Percentiles rank a stretch among this genome's conserved stretches.
phyloP scores from a whole-genome alignment of 345 rosid species.

The Sisymbrium altissimum region DNA sequence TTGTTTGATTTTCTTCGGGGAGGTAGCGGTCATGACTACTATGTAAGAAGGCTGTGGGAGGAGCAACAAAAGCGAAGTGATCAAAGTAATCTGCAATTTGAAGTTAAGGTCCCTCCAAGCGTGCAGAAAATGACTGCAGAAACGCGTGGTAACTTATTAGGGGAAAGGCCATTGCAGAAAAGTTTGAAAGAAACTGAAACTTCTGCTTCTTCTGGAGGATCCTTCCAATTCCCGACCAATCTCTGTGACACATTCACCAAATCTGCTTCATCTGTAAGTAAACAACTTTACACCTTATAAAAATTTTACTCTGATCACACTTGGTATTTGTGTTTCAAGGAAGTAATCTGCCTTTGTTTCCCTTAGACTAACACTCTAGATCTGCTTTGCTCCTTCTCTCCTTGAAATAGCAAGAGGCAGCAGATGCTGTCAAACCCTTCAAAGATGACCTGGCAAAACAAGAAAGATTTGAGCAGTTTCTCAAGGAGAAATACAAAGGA shows the following conservation, averaged over 20 bases:
- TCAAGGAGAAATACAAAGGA: conserved; percentile 86
- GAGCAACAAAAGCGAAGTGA: conserved; percentile 61
- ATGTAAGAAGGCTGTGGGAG: conserved; percentile 86
- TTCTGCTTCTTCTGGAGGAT: conserved; percentile 46
- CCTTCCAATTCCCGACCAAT: conserved; percentile 55
- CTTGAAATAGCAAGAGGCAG: conserved; percentile 49
- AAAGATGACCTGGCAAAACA: conserved; percentile 83
- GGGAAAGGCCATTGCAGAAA: conserved; percentile 86
- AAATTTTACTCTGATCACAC: not conserved
- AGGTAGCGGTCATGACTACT: conserved; percentile 82
- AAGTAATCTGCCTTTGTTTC: conserved; percentile 11
- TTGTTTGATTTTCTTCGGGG: conserved; percentile 83
- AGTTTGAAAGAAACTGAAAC: conserved; percentile 48
- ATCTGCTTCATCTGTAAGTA: conserved; percentile 66
- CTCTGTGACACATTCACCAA: conserved; percentile 85
- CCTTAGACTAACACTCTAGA: conserved; percentile 5
- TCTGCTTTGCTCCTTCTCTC: conserved; percentile 14
- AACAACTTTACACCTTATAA: conserved; percentile 15
- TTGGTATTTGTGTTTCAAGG: conserved; percentile 6
- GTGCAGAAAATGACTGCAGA: conserved; percentile 79
- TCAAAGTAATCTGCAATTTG: conserved; percentile 50
- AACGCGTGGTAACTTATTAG: conserved; percentile 75
- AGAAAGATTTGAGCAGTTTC: conserved; percentile 89
- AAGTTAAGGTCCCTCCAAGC: conserved; percentile 46
- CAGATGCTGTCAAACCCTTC: conserved; percentile 71